Base-by-base conservation (phyloP, 2,329 filamentous ascomycete species). In the Cryphonectria japonica region DNA sequence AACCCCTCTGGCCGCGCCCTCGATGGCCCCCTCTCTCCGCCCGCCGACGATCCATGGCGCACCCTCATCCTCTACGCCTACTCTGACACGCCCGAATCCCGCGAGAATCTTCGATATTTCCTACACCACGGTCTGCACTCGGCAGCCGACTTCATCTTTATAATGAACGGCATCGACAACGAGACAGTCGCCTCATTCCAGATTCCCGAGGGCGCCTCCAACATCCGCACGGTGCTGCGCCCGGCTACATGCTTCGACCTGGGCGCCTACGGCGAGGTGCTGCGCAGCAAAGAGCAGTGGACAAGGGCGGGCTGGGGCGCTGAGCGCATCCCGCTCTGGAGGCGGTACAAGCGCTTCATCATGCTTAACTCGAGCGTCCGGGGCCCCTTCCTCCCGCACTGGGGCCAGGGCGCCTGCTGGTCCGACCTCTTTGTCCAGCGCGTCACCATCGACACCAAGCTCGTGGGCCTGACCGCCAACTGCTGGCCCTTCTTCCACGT, bases 111-210 rank as follows among this genome's bases (percentile, higher is more conserved):
- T 32, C 57, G 75, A 13, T 82, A 78, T 74, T 82, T 82, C 73
- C 69, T 82, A 14, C 68, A 74, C 43, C 77, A 82, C 66, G 81
- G 79, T 43, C 74, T 83, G 2, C 80, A 82, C 73, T 76, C 71
- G 41, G 76, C 74, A 0, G 81, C 80, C 63, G 81, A 82, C 74
- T 82, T 82, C 72, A 74, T 82, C 71, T 82, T 82, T 73, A 79
- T 82, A 69, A 74, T 82, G 64, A 80, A 82, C 65, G 81, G 81
- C 52, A 74, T 77, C 59, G 78, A 77, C 41, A 74, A 78, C 62
- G 69, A 71, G 50, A 73, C 71, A 7, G 75, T 73, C 2, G 68
- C 71, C 54, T 39, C 64, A 2, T 63, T 77, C 0, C 64, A 68
- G 54, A 76, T 82, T 65, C 80, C 80, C 0, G 43, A 70, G 5